These are phyloP conservation scores for Suaeda aralocaspica DNA, from an alignment of 148 eudicot species.

Conservation along the genomic window DNA sequence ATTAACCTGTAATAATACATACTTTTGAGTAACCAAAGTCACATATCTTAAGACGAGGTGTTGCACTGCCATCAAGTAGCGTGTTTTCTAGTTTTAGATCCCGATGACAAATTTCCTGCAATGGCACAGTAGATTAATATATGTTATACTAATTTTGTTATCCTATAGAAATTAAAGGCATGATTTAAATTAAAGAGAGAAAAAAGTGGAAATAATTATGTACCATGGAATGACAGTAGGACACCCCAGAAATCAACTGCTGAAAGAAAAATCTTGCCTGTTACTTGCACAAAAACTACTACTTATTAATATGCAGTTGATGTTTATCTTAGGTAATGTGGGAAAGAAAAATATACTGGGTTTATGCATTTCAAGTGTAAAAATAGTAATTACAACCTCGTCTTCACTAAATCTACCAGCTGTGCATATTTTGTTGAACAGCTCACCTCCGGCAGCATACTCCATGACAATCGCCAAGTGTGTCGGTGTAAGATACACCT, in stretches of 20 bases:
- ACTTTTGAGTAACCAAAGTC: constrained; percentile 98
- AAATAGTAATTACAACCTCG: too few species aligned
- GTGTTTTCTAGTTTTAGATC: constrained; percentile 94
- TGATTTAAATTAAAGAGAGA: too few species aligned
- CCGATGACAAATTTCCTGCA: constrained; percentile 91
- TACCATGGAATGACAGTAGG: constrained; percentile 91
- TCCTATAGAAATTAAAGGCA: not conserved
- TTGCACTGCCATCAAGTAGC: constrained; percentile 79
- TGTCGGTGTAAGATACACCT: constrained; percentile 65
- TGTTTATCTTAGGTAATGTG: too few species aligned
- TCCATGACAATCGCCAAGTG: constrained; percentile 83
- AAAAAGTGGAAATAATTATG: too few species aligned
- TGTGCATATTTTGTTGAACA: constrained; percentile 57
- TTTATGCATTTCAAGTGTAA: too few species aligned
- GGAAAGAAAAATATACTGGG: too few species aligned
- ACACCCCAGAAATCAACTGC: constrained; percentile 90
- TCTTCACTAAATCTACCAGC: constrained; percentile 74
- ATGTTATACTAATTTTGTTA: not conserved
- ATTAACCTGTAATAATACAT: constrained; percentile 1
- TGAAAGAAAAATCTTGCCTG: constrained; percentile 69
- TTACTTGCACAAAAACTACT: not conserved
- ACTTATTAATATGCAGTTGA: not conserved
- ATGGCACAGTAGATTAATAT: not conserved
- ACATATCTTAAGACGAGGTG: constrained; percentile 84
- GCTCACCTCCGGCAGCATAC: constrained; percentile 79